Conservation (phyloP, 345 rosid species). For the Rhizophora mangle region DNA sequence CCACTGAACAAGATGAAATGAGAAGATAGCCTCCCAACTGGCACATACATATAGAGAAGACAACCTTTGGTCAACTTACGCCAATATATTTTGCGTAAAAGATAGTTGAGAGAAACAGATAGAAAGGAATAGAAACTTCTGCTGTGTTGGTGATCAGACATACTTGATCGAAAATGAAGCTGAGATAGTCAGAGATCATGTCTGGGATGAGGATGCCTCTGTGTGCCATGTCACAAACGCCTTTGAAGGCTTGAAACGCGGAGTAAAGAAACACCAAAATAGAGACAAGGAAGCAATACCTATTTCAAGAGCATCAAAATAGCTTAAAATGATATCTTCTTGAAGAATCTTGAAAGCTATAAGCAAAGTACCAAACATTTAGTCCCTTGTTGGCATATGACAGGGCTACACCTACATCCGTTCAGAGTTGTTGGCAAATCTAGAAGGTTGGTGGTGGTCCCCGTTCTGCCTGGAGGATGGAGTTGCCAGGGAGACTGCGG, state of each 20-base stretch:
- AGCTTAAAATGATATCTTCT: neutral
- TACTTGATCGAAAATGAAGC: slow-evolving; percentile 74
- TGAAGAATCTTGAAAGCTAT: no score
- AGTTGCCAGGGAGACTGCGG: slow-evolving; percentile 58
- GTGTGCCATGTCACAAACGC: slow-evolving; percentile 57
- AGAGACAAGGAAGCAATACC: slow-evolving; percentile 61
- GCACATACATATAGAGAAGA: slow-evolving; percentile 1
- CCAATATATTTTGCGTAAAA: neutral
- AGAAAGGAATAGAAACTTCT: neutral
- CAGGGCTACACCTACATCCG: no score
- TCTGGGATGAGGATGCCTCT: slow-evolving; percentile 66
- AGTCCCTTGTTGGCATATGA: no score
- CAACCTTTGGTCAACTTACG: neutral
- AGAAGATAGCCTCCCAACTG: slow-evolving; percentile 66
- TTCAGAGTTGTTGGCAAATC: slow-evolving; percentile 30
- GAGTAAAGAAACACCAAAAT: slow-evolving; percentile 50
- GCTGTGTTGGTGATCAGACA: neutral
- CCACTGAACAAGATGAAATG: slow-evolving; percentile 57
- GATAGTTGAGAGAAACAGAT: neutral
- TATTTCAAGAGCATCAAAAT: slow-evolving; percentile 20
- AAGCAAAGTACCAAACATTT: no score
- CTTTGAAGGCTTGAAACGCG: slow-evolving; percentile 67
- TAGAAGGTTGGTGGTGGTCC: slow-evolving; percentile 25
- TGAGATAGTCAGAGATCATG: slow-evolving; percentile 52
- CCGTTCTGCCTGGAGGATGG: slow-evolving; percentile 30